Base-by-base conservation (phyloP, 371 early-diverging fungal species). In the Mycotypha africana region DNA sequence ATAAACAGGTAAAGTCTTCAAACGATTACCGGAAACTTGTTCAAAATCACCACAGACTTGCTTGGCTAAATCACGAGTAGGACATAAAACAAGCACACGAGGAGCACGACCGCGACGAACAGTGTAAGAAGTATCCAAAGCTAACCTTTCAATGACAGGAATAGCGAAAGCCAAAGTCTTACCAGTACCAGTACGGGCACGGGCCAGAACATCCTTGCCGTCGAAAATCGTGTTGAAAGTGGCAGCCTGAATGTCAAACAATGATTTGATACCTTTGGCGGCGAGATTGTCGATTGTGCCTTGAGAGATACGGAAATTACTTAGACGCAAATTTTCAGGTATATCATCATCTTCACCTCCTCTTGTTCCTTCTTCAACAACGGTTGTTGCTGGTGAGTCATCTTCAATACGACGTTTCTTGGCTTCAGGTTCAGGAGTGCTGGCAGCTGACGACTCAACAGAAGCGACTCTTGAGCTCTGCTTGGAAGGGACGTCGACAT, bases 1-100 rank as follows among this genome's bases (percentile, higher is more conserved):
- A 65, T 89, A 91, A 7, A 89, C 79, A 38, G 78, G 66, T 46
- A 79, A 53, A n/a, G 70, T 56, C 46, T 67, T 62, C 32, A 88
- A 62, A 56, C 71, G 72, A n/a, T 77, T 80, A 10, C 82, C 74
- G n/a, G 67, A 67, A 20, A 86, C 60, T 23, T 58, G 58, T 25
- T 82, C 78, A 51, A 89, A 84, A 65, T 91, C 91, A 56, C 78
- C 74, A 39, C 76, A 67, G 11, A 88, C 87, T 78, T 95, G 88
- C 59, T 89, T 92, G 47, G 98, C 98, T 48, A 99, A 76, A 78
- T 99, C 99, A 53, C 99, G 85, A 10, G 99, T 99, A 16, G 95
- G 96, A 37, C 73, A 72, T 31, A 79, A 81, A 17, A 98, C 87
- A 33, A 99, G 67, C 4, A 90, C 91, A 44, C 81, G 74, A 14